Base-by-base conservation (phyloP, 2,329 filamentous ascomycete species). In the Ophiocordyceps camponoti-saundersi region DNA sequence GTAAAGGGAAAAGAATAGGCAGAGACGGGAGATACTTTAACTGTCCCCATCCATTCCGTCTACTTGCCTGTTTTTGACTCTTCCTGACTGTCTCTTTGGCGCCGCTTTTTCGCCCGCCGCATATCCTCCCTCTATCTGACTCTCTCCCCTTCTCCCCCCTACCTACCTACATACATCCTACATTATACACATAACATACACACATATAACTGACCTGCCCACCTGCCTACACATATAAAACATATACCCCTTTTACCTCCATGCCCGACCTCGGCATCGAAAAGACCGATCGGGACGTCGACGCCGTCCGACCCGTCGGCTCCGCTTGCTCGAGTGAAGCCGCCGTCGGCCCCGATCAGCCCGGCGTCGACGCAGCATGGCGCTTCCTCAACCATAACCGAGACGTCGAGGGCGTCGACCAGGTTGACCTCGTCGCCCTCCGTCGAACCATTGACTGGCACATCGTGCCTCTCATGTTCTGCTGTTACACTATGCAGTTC, bases 401-500 rank as follows among this genome's bases (percentile, higher is more conserved):
- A 26, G 58, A 68, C 52, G 58, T 59, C 18, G 56, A 55, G 41
- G 59, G 54, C 16, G 58, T 59, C 43, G 57, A 53, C 44, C 51
- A 53, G 2, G 59, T 70, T 34, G 59, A 73, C 50, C 60, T 75
- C 44, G 60, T 61, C 49, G 59, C 60, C 2, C 57, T 80, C 42
- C 63, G 73, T 5, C 68, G 70, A 49, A 77, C 71, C 58, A 70
- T 80, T 44, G 76, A 80, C 54, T 72, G 64, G 62, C 70, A 65
- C 44, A 75, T 80, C 46, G 65, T 80, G 32, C 77, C 77, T 0
- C 64, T 80, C 46, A 77, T 80, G 72, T 79, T 79, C 50, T 59
- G 67, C 42, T 74, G 70, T 55, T 80, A 80, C 55, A 71, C 71
- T n/a, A 67, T 79, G 61, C 75, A 80, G 54, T 79, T 79, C 52